These are phyloP conservation scores for Ustilago curta DNA, from an alignment of 1,284 basidiomycete species.

Conservation along the genomic window DNA sequence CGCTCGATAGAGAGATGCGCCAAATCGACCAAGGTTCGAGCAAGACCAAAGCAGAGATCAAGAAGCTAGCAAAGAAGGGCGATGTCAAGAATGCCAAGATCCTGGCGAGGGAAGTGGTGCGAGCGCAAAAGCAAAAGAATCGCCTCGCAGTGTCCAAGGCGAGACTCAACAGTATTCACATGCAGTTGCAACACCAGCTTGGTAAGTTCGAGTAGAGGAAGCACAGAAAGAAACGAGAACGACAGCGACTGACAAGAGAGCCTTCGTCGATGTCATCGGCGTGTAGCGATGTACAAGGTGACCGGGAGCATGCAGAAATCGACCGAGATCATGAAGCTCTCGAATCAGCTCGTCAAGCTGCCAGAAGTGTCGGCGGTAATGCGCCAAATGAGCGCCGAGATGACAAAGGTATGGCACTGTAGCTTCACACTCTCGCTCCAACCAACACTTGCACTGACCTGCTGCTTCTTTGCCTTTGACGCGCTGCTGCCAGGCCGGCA, in stretches of 20 bases:
- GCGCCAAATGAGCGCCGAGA: conserved; percentile 98
- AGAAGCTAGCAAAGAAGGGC: conserved; percentile 89
- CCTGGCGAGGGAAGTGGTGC: conserved; percentile 91
- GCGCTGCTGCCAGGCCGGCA: conserved; percentile 64
- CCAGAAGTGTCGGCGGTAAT: conserved; percentile 92
- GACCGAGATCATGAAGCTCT: conserved; percentile 98
- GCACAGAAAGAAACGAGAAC: background rate
- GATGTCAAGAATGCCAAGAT: conserved; percentile 92
- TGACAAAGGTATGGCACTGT: conserved; percentile 88
- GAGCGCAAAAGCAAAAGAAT: conserved; percentile 94
- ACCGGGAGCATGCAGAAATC: conserved; percentile 96
- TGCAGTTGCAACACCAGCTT: conserved; percentile 91
- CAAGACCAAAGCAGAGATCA: conserved; percentile 85
- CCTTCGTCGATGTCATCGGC: background rate
- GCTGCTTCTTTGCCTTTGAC: too few species aligned
- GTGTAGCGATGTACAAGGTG: conserved; percentile 91
- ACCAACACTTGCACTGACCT: background rate
- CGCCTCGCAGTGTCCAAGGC: conserved; percentile 92
- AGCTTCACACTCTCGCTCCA: background rate
- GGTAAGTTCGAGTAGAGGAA: conserved; percentile 74
- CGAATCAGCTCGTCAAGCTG: conserved; percentile 88
- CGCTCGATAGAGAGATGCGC: conserved; percentile 62
- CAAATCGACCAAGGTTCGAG: conserved; percentile 85
- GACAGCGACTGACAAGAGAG: background rate
- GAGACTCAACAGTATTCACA: conserved; percentile 87